Base-by-base conservation (phyloP, 306 rosid species). In the Quillaja saponaria region DNA sequence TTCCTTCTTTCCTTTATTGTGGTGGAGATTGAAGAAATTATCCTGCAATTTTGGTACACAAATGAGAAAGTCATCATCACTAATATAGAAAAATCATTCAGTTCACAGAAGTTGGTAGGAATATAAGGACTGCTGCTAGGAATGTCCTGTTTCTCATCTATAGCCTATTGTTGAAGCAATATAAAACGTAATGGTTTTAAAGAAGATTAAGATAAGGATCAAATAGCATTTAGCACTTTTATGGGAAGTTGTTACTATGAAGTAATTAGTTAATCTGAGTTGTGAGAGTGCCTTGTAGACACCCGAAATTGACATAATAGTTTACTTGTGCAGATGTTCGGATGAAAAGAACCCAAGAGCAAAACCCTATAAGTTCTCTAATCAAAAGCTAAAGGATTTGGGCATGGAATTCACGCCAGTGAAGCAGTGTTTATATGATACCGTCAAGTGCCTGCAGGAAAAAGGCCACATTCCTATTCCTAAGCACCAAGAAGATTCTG, bases 371-470 rank as follows among this genome's bases (percentile, higher is more conserved):
- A 78, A 53, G 61, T 88, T 73, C 66, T 77, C 96, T 37, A 90
- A 76, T 49, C 71, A 88, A 71, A 92, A 84, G 80, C 79, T 92
- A 10, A 71, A 72, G 58, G 87, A 86, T 9, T 64, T 88, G 74
- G 98, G 98, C 3, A 17, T 92, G 71, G 87, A 86, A 66, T 86
- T 86, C 77, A 92, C 84, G 1, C 66, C 94, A 9, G 84, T 82
- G 69, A 79, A 80, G 73, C 90, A 88, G 58, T 75, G 89, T 71
- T 54, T 92, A 0, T 86, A 92, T 66, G 98, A 92, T 7, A 86
- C 96, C 3, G 96, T 92, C 20, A 92, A 63, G 85, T 80, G 83
- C 73, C 75, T 92, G 42, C 98, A 84, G 67, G 87, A 92, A 60
- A 88, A 84, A 55, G 98, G 98, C 15, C 88, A 81, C 76, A 85